A percentile compares a stretch with the other conserved stretches of the same genome.
Conservation (phyloP, 768 basidiomycete species). For the Boletus barrowsii region DNA sequence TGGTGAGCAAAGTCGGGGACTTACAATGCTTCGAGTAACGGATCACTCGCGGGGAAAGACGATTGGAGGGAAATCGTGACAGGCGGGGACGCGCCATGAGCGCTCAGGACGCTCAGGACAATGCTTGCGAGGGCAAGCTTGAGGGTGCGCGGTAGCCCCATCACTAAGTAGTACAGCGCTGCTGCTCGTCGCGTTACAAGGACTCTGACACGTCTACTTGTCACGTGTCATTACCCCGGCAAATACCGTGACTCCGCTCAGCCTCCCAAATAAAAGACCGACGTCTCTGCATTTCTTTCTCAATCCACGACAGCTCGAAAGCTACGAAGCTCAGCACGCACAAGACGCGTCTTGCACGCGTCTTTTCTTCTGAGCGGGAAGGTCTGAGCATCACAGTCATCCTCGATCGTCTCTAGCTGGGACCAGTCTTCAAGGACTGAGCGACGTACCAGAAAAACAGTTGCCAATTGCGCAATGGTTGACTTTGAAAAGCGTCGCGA, state of each 20-base stretch:
- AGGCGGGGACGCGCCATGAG: constrained; percentile 27
- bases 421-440: constrained; percentile 26
- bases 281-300: background rate
- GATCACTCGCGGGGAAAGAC: constrained; percentile 26
- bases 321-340: constrained; percentile 31
- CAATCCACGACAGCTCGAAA: constrained; percentile 26
- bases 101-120: constrained; percentile 12
- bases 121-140: constrained; percentile 15
- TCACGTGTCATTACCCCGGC: constrained; percentile 20
- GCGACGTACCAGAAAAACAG: constrained; percentile 32
- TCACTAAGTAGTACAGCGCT: background rate
- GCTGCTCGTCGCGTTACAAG: constrained; percentile 1
- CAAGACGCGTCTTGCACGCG: constrained; percentile 13
- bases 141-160: constrained; percentile 13
- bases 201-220: constrained; percentile 8
- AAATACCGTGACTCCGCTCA: constrained; percentile 19
- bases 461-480: constrained; percentile 10
- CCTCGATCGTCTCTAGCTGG: constrained; percentile 30
- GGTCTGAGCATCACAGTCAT: constrained; percentile 32
- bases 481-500: constrained; percentile 29
- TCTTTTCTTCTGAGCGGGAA: constrained; percentile 32
- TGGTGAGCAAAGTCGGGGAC: constrained; percentile 3
- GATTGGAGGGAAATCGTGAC: constrained; percentile 30
- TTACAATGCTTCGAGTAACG: constrained; percentile 31
- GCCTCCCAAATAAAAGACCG: constrained; percentile 4